phyloP scores from a whole-genome alignment of 1,139 yeast species.

The Torulaspora pretoriensis region DNA sequence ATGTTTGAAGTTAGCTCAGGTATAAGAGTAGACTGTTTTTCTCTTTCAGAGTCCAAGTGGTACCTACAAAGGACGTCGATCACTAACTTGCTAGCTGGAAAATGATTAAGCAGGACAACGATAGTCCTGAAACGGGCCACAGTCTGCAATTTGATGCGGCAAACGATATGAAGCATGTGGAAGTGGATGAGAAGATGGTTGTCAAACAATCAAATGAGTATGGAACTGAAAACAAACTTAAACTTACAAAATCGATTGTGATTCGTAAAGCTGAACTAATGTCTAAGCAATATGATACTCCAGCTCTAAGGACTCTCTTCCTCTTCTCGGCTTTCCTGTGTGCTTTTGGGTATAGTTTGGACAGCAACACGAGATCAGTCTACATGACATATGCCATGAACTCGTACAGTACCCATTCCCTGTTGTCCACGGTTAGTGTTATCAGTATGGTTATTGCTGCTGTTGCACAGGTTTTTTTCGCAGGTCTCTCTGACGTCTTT shows the following conservation, averaged over 20 bases:
- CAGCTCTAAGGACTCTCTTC: constrained; percentile 23
- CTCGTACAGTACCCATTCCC: constrained; percentile 54
- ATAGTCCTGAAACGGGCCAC: no score
- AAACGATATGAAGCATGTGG: not conserved
- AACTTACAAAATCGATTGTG: constrained; percentile 39
- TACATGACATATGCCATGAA: constrained; percentile 54
- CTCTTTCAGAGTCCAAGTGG: no score
- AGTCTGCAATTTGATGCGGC: no score
- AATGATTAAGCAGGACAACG: no score
- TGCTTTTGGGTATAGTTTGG: constrained; percentile 66
- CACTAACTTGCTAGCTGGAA: no score
- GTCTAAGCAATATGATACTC: constrained; percentile 22
- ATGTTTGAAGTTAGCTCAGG: no score
- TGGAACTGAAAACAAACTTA: constrained; percentile 40
- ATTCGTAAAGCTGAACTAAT: constrained; percentile 25
- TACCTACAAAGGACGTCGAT: no score
- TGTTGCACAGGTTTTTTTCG: constrained; percentile 66
- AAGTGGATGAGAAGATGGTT: not conserved
- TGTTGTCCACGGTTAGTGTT: constrained; percentile 61
- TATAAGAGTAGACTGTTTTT: no score
- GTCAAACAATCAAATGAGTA: not conserved
- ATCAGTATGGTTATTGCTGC: constrained; percentile 64
- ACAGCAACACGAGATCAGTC: constrained; percentile 49
- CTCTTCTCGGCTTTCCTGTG: constrained; percentile 52
- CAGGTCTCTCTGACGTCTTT: constrained; percentile 64